Evolutionary conservation across 495 filamentous ascomycete species (phyloP), one percentile per base, ranked within the genome.

Genomic region (Hapsidospora chrysogenum): DNA sequence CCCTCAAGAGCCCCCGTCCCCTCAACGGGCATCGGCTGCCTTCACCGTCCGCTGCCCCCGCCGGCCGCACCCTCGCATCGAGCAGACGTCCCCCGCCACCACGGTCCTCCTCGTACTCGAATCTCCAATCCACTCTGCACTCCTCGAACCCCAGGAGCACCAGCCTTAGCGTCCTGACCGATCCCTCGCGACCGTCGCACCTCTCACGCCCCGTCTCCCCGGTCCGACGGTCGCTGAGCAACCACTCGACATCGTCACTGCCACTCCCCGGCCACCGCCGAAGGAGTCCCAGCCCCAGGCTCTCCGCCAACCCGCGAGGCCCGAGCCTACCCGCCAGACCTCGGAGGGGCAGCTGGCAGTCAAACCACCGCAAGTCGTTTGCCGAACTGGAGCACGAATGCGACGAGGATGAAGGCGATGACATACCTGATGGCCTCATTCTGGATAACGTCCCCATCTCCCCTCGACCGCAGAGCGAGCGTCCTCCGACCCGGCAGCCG

Each of bases 401-500:
- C 41, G 82, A 92, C 38, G 76, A 74, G 9, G 87, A 93, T 29
- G 67, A 61, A n/a, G 68, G 70, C 39, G 85, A 96, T 36, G 85
- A 96, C 35, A 71, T 97, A 16, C 89, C 89, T 4, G 84, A 92
- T 36, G 89, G 92, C 45, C 77, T 84, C 11, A 75, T 87, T 45
- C 63, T 97, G 15, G 85, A 84, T 64, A 96, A 96, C 46, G 81
- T 97, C 6, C 89, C 89, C 0, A 72, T 97, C n/a, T 93, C 85
- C 7, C 89, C 89, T 8, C 71, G 85, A 13, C 83, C 81, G 3
- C 61, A 66, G 0, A 61, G 63, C 31, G 78, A 84, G 43, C 68
- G 82, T 30, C 56, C 65, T 3, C 49, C 53, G 23, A 69, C 68
- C 52, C 63, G 52, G 17, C 58, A 60, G 0, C 39, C 43, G 1